Evolutionary conservation across 2,329 filamentous ascomycete species (phyloP).

Genomic region (Talaromyces sp.): DNA sequence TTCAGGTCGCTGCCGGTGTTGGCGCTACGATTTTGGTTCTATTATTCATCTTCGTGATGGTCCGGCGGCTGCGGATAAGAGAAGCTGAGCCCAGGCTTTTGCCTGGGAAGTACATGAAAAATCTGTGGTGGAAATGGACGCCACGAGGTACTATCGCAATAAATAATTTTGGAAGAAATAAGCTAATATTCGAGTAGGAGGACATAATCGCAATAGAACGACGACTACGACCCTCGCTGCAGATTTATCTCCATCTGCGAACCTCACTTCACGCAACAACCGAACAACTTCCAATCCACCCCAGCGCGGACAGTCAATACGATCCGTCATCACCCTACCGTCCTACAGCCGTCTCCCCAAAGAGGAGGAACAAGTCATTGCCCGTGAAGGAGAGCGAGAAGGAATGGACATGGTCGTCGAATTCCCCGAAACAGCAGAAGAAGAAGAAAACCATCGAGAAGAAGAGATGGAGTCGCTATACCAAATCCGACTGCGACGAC

Average conservation of each 20-base stretch:
- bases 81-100: conserved; percentile 48
- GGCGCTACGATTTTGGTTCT: conserved; percentile 29
- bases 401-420: conserved; percentile 90
- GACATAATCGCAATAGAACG: neutral
- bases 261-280: neutral
- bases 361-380: conserved; percentile 75
- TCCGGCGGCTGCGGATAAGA: conserved; percentile 40
- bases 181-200: neutral
- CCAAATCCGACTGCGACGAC: conserved; percentile 74
- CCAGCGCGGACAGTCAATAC: conserved; percentile 77
- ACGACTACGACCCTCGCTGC: conserved; percentile 7
- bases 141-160: conserved; percentile 24
- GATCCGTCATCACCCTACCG: conserved; percentile 91
- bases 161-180: neutral
- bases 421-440: conserved; percentile 71
- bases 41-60: conserved; percentile 30
- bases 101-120: conserved; percentile 48
- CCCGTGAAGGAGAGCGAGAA: conserved; percentile 80
- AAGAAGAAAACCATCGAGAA: conserved; percentile 72
- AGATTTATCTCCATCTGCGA: neutral
- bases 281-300: conserved; percentile 43
- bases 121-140: conserved; percentile 49
- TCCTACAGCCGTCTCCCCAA: conserved; percentile 70
- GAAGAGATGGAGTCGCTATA: conserved; percentile 91
- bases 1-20: conserved; percentile 26